Evolutionary conservation across 2,329 filamentous ascomycete genomes (phyloP), one percentile per base, ranked within the genome.

Genomic region (Periconia sp.): DNA sequence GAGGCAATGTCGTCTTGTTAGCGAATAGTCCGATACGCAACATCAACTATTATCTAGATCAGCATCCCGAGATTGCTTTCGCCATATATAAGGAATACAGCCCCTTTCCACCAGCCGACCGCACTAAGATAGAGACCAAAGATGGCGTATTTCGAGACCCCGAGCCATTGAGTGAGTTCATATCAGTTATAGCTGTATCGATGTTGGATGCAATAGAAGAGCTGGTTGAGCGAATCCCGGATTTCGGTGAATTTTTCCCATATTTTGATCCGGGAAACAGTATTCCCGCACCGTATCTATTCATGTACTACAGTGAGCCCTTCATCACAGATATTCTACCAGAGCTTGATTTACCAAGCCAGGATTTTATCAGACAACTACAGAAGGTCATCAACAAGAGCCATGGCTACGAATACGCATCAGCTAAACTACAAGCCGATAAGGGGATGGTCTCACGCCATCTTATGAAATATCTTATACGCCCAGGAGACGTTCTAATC

Each of bases 211-310:
- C n/a, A n/a, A n/a, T n/a, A n/a, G n/a, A n/a, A n/a, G n/a, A n/a
- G n/a, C n/a, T n/a, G n/a, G n/a, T n/a, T n/a, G n/a, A n/a, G n/a
- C n/a, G n/a, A n/a, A n/a, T n/a, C n/a, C n/a, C n/a, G n/a, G n/a
- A n/a, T n/a, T n/a, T n/a, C n/a, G n/a, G n/a, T n/a, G n/a, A n/a
- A n/a, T n/a, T n/a, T n/a, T n/a, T n/a, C n/a, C n/a, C n/a, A n/a
- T n/a, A n/a, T n/a, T n/a, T n/a, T n/a, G n/a, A n/a, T n/a, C n/a
- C n/a, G n/a, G n/a, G n/a, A n/a, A n/a, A n/a, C n/a, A n/a, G n/a
- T n/a, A n/a, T n/a, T n/a, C n/a, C n/a, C n/a, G 48, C 48, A 13
- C 50, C 50, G 13, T 54, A 48, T 39, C 30, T 54, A 10, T 48
- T 54, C 25, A 35, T 53, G 9, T 53, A 48, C 30, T 43, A 48